Evolutionary conservation across 139 green algal genomes (phyloP).

Genomic region (Picochlorum sp.): DNA sequence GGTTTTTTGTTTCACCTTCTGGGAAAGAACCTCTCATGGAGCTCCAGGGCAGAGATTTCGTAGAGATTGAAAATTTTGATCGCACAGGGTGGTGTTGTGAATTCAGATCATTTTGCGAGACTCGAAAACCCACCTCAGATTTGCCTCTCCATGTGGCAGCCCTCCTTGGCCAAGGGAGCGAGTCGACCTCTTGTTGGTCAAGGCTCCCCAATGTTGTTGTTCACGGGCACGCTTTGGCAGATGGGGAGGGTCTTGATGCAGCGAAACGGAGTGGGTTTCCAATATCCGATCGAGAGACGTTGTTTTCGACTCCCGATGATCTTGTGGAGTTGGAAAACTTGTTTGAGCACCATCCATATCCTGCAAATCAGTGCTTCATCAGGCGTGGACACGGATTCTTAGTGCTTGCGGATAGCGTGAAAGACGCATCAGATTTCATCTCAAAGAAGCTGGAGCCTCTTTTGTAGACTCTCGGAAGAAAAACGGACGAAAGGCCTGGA

Average conservation of each 20-base stretch:
- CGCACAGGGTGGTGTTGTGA: slow-evolving; percentile 1
- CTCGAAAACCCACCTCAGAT: slow-evolving; percentile 9
- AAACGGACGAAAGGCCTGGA: no score
- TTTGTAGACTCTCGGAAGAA: background rate
- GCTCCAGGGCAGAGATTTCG: slow-evolving; percentile 10
- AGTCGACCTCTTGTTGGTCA: no score
- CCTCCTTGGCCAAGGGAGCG: background rate
- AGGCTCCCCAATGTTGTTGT: slow-evolving; percentile 10
- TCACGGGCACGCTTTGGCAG: slow-evolving; percentile 22
- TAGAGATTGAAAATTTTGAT: slow-evolving; percentile 15
- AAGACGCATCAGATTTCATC: background rate
- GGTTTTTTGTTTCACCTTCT: background rate
- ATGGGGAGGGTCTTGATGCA: slow-evolving; percentile 10
- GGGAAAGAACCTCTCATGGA: background rate
- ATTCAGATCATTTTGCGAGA: background rate
- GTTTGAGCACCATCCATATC: background rate
- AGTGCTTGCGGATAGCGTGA: slow-evolving; percentile 9
- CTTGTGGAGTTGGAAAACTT: slow-evolving; percentile 12
- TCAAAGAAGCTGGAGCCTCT: background rate
- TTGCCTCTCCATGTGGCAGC: slow-evolving; percentile 17
- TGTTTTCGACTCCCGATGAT: slow-evolving; percentile 22
- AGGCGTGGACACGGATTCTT: slow-evolving; percentile 20
- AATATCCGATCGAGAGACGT: slow-evolving; percentile 13
- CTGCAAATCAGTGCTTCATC: slow-evolving; percentile 17
- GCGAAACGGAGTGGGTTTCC: slow-evolving; percentile 12